Percentiles rank a stretch among this genome's conserved stretches.
Conservation (phyloP, 805 yeast species). For the Saccharomyces eubayanus region DNA sequence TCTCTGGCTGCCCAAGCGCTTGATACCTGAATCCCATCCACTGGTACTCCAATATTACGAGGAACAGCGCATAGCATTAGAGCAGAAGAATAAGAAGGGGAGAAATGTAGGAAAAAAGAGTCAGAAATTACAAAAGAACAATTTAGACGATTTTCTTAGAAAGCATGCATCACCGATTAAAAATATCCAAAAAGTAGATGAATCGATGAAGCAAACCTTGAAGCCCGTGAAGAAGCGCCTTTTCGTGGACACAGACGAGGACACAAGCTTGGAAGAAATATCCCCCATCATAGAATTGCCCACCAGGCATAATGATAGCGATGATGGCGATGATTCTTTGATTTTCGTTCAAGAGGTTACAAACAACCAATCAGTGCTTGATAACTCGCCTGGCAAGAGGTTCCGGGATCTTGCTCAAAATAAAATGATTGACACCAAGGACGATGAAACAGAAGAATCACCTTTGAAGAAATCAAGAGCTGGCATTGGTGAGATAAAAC, state of each 20-base stretch:
- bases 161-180: conserved; percentile 18
- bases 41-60: conserved; percentile 10
- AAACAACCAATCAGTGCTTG: neutral
- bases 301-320: neutral
- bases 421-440: neutral
- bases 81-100: neutral
- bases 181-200: neutral
- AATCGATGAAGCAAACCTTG: neutral
- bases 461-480: conserved; percentile 9
- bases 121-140: conserved; percentile 17
- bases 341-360: conserved; percentile 14
- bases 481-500: neutral
- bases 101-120: conserved; percentile 6
- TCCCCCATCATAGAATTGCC: neutral
- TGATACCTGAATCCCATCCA: conserved; percentile 13
- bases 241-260: conserved; percentile 17
- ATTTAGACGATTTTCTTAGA: conserved; percentile 17
- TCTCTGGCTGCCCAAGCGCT: conserved; percentile 18
- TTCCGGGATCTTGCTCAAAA: conserved; percentile 1
- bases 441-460: conserved; percentile 5
- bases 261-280: neutral
- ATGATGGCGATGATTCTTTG: conserved; percentile 14
- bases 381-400: conserved; percentile 1
- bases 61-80: neutral
- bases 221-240: conserved; percentile 13